Conservation (phyloP, 495 filamentous ascomycete species). For the Hyaloscypha finlandica region DNA sequence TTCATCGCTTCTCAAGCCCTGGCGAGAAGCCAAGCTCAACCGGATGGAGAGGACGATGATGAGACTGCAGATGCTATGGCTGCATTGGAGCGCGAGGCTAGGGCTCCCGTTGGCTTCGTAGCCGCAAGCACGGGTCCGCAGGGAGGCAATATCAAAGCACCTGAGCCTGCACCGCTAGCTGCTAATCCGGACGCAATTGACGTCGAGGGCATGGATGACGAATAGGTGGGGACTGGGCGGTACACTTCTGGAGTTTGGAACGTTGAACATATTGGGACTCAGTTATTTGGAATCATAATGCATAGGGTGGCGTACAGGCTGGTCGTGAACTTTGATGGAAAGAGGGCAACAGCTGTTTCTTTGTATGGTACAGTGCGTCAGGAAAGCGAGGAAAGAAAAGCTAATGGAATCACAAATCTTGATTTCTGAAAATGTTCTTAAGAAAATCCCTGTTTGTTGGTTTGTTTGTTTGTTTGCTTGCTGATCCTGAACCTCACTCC, state of each 20-base stretch:
- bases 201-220: conserved; percentile 57
- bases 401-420: background rate
- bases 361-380: background rate
- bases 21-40: conserved; percentile 70
- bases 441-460: background rate
- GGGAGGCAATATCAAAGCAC: conserved; percentile 60
- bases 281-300: background rate
- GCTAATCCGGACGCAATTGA: conserved; percentile 90
- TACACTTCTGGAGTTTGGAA: conserved; percentile 16
- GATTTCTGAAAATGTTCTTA: background rate
- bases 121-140: conserved; percentile 79
- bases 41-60: conserved; percentile 44
- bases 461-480: background rate
- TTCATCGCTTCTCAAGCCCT: conserved; percentile 97
- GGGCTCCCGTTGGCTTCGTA: conserved; percentile 90
- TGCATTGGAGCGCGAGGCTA: conserved; percentile 82
- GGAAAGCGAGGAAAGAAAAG: background rate
- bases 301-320: background rate
- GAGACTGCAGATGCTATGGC: conserved; percentile 82
- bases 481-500: background rate
- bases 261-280: background rate
- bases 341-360: background rate
- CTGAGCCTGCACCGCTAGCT: conserved; percentile 42
- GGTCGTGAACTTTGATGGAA: background rate
- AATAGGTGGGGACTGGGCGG: conserved; percentile 17